Evolutionary conservation across 805 yeast species (phyloP).

Genomic region (Monosporozyma yasuniensis): DNA sequence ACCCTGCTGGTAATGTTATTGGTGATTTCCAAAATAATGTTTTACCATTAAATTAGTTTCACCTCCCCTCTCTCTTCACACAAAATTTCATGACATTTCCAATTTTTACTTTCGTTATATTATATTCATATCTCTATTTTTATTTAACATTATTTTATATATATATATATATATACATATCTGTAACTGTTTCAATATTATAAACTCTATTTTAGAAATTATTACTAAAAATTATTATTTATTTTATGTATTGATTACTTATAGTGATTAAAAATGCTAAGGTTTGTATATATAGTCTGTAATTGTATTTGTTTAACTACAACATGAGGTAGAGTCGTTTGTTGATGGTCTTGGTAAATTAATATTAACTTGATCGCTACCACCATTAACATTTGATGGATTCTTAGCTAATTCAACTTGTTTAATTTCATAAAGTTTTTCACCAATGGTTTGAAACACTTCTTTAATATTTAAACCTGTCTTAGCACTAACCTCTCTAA

Average conservation of each 20-base stretch:
- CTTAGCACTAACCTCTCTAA: conserved; percentile 52
- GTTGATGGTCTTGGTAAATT: conserved; percentile 38
- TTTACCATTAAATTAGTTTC: conserved; percentile 3
- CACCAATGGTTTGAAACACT: conserved; percentile 42
- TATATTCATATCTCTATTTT: conserved; percentile 17
- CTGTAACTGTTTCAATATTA: not conserved
- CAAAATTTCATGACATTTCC: too few species aligned
- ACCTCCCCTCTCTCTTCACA: too few species aligned
- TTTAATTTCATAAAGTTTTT: conserved; percentile 31
- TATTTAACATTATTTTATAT: not conserved
- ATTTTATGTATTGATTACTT: not conserved
- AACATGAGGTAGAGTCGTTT: conserved; percentile 35
- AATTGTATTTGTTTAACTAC: conserved; percentile 10
- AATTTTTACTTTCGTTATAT: conserved; percentile 36
- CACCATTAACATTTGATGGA: conserved; percentile 5
- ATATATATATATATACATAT: not conserved
- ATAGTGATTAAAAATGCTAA: not conserved
- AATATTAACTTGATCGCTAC: conserved; percentile 18
- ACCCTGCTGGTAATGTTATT: conserved; percentile 42
- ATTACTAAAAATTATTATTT: too few species aligned
- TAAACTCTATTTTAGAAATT: not conserved
- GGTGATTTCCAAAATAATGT: conserved; percentile 12
- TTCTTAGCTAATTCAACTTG: conserved; percentile 14
- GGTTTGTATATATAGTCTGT: not conserved
- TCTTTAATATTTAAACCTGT: conserved; percentile 43